Conservation (phyloP, 169 alveolate species). For the Plasmodium cynomolgi region DNA sequence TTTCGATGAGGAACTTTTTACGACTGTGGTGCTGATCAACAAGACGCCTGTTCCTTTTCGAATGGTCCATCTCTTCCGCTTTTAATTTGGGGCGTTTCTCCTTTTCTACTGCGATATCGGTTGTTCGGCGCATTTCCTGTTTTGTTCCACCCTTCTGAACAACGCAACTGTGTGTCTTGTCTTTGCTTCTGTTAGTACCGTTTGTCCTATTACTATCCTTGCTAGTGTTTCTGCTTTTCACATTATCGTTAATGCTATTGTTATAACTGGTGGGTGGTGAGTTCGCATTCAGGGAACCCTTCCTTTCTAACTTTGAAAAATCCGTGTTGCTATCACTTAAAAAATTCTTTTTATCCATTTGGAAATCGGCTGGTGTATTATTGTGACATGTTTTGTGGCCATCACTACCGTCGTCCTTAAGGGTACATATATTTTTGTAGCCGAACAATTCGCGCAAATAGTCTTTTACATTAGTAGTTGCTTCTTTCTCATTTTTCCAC, state of each 20-base stretch:
- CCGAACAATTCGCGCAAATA: not conserved
- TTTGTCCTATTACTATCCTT: not conserved
- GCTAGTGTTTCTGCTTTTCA: not conserved
- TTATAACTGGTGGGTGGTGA: not conserved
- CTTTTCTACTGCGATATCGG: not conserved
- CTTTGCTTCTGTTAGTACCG: not conserved
- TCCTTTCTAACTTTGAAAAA: slow-evolving; percentile 1
- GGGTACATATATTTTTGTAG: slow-evolving; percentile 2
- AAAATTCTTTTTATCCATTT: not conserved
- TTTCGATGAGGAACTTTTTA: not conserved
- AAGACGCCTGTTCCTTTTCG: not conserved
- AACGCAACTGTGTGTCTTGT: not conserved
- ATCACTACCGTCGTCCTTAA: not conserved
- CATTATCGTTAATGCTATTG: not conserved
- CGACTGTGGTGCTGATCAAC: not conserved
- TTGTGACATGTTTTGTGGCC: not conserved
- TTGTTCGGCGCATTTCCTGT: not conserved
- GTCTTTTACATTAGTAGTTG: not conserved
- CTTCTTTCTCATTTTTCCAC: not conserved
- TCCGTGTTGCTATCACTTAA: not conserved
- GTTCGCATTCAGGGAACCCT: not conserved
- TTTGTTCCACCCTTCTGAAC: not conserved
- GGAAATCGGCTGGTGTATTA: not conserved
- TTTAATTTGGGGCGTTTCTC: not conserved
- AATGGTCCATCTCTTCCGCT: not conserved